Evolutionary conservation across 345 rosid genomes (phyloP).

Genomic region (Carallia pectinifolia): DNA sequence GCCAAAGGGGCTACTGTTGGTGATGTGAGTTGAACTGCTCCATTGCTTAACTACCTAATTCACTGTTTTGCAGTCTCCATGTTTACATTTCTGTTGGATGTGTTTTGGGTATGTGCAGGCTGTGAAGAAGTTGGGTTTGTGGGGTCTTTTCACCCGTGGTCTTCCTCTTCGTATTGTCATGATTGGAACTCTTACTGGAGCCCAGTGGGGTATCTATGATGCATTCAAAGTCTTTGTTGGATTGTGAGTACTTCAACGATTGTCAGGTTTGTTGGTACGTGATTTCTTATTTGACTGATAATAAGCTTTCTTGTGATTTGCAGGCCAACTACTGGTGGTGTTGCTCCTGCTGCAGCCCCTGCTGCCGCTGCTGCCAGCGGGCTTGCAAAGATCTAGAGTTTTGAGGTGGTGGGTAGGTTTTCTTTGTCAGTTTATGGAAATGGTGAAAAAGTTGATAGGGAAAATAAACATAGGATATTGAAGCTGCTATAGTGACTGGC

Average conservation of each 20-base stretch:
- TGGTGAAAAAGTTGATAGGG: slow-evolving; percentile 19
- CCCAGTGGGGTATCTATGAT: slow-evolving; percentile 97
- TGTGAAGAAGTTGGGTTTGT: slow-evolving; percentile 84
- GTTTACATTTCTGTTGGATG: not conserved
- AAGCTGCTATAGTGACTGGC: slow-evolving; percentile 31
- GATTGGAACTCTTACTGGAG: slow-evolving; percentile 98
- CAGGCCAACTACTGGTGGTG: slow-evolving; percentile 99
- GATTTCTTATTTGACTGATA: not conserved
- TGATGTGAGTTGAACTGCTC: slow-evolving; percentile 54
- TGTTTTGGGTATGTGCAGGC: slow-evolving; percentile 48
- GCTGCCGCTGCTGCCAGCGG: slow-evolving; percentile 31
- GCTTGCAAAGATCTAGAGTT: slow-evolving; percentile 41
- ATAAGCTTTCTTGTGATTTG: slow-evolving; percentile 14
- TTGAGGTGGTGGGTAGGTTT: not conserved
- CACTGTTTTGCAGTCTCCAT: not conserved
- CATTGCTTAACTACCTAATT: not conserved
- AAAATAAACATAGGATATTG: slow-evolving; percentile 36
- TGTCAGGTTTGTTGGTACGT: not conserved
- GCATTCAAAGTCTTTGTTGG: slow-evolving; percentile 98
- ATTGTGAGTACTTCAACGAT: slow-evolving; percentile 55
- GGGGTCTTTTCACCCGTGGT: slow-evolving; percentile 96
- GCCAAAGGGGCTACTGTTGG: slow-evolving; percentile 97
- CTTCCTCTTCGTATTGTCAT: slow-evolving; percentile 96
- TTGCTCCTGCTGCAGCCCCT: slow-evolving; percentile 47
- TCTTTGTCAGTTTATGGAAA: slow-evolving; percentile 3